Conservation (phyloP, 139 green algal genomes). For the Yamagishiella unicocca region DNA sequence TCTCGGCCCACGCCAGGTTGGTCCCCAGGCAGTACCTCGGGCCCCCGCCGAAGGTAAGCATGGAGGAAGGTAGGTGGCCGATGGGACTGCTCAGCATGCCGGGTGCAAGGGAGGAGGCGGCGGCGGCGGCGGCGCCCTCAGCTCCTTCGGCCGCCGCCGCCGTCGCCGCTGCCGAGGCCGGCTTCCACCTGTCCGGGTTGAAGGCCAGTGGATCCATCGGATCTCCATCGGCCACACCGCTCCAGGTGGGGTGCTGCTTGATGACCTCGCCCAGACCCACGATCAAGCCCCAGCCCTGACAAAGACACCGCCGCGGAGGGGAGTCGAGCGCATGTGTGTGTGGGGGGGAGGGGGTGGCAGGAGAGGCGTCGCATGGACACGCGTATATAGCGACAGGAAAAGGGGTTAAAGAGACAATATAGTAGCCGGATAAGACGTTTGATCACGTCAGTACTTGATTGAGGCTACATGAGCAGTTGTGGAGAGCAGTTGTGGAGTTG, state of each 20-base stretch:
- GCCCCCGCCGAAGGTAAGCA: slow-evolving; percentile 21
- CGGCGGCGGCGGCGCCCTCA: neutral
- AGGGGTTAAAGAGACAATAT: no score
- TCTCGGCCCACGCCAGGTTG: slow-evolving; percentile 38
- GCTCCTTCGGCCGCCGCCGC: neutral
- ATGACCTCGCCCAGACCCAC: neutral
- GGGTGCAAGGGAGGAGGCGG: neutral
- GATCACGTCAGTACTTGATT: no score
- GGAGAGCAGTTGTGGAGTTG: no score
- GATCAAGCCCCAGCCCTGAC: slow-evolving; percentile 6
- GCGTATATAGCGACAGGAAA: no score
- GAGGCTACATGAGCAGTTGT: no score
- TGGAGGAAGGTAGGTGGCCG: neutral
- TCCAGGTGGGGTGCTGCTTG: neutral
- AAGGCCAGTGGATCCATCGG: neutral
- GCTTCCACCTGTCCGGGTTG: slow-evolving; percentile 25
- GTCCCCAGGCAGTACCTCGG: slow-evolving; percentile 13
- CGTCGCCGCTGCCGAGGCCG: neutral
- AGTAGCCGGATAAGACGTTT: no score
- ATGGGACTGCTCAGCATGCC: neutral
- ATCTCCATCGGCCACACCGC: neutral
- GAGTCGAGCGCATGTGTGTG: no score
- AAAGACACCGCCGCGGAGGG: neutral
- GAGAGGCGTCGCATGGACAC: no score
- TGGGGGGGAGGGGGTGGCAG: neutral